Evolutionary conservation across 139 green algal genomes (phyloP).

Genomic region (Haematococcus lacustris): DNA sequence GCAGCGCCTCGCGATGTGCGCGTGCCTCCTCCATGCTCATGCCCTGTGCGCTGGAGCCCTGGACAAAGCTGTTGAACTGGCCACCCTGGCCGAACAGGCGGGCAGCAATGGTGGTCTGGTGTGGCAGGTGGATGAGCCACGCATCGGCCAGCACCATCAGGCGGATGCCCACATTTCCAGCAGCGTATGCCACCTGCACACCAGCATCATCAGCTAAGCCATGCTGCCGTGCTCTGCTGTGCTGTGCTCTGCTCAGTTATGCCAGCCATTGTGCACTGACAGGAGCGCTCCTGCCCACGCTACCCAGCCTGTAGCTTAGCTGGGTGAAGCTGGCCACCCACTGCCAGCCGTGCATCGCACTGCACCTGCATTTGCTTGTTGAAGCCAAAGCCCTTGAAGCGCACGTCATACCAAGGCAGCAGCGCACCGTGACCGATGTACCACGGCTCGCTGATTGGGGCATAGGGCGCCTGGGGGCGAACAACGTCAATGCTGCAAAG

Average conservation of each 20-base stretch:
- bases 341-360: neutral
- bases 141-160: constrained; percentile 6
- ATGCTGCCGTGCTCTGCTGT: neutral
- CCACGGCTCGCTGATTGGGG: constrained; percentile 6
- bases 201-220: too few relatives aligned
- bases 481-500: too few relatives aligned
- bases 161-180: too few relatives aligned
- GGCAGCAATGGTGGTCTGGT: neutral
- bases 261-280: neutral
- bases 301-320: neutral
- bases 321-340: neutral
- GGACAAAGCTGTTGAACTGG: too few relatives aligned
- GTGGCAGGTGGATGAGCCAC: constrained; percentile 5
- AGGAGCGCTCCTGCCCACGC: neutral
- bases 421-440: constrained; percentile 1
- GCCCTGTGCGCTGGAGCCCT: too few relatives aligned
- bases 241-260: neutral
- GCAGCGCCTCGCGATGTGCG: too few relatives aligned
- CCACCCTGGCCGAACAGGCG: too few relatives aligned
- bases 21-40: too few relatives aligned
- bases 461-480: too few relatives aligned
- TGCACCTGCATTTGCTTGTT: constrained; percentile 9
- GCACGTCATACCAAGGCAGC: neutral
- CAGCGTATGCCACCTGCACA: too few relatives aligned
- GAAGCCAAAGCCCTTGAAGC: constrained; percentile 7